Evolutionary conservation across 345 rosid species (phyloP), one percentile per base, ranked within the genome.

Genomic region (Citrus sinensis): DNA sequence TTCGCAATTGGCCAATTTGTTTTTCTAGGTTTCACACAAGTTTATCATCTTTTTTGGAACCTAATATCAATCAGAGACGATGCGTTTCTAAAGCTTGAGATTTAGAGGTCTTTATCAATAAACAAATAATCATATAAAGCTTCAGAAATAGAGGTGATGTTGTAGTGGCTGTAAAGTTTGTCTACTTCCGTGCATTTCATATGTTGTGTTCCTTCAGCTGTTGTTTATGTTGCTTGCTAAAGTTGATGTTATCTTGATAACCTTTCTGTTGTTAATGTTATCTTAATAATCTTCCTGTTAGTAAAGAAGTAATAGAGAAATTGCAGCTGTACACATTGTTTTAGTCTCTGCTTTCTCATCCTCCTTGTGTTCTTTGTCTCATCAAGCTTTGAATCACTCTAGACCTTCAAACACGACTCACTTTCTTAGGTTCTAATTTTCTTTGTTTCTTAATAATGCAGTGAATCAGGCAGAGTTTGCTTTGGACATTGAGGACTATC

Each of bases 401-500:
- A 35, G 76, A 58, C 59, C 25, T 34, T 55, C 30, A 56, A 72
- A 61, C 11, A 5, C 7, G 9, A n/a, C 25, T 20, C 9, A 14
- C 42, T 3, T n/a, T 46, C 55, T 42, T 49, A 11, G 63, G 10
- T 22, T 76, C 71, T 29, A 54, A 80, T 61, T 34, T 59, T 77
- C 17, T 58, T 70, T 65, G 64, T 24, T 78, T 66, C 32, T 61
- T 79, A 75, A 60, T 65, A 40, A 62, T 83, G 82, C 91, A 96
- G 99, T 96, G 89, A 90, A 87, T 74, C 79, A 80, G 82, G 79
- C 90, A 24, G 93, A 89, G 78, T 91, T 92, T 79, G 82, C 87
- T 39, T 82, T 96, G 88, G 98, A 96, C 79, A 77, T 91, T 20
- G 98, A 94, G 86, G 99, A 96, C 81, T 96, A 94, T 85, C 97